phyloP scores from a whole-genome alignment of 1,139 yeast genomes.

The Taphrina confusa region DNA sequence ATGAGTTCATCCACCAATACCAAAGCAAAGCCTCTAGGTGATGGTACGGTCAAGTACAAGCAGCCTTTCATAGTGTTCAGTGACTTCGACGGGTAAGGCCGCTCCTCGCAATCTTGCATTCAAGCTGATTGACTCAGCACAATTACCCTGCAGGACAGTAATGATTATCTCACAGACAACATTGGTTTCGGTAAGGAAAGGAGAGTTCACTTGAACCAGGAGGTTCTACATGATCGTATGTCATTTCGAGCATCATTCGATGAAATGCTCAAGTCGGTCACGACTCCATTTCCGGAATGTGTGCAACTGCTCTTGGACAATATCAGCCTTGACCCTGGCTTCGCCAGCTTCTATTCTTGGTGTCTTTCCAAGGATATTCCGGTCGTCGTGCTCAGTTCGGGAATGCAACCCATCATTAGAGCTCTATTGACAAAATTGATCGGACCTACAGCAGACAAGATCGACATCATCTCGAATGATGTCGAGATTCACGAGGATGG shows the following conservation, averaged over 20 bases:
- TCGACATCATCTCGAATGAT: conserved; percentile 80
- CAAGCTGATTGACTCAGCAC: conserved; percentile 12
- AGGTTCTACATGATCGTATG: conserved; percentile 66
- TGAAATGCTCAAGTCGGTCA: conserved; percentile 77
- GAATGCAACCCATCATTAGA: conserved; percentile 87
- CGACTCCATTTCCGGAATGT: conserved; percentile 79
- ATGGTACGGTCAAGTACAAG: conserved; percentile 32
- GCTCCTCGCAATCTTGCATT: neutral
- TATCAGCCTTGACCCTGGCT: conserved; percentile 85
- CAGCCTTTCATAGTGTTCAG: conserved; percentile 35
- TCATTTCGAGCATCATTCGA: conserved; percentile 80
- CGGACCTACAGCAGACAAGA: conserved; percentile 68
- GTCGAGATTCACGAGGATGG: conserved; percentile 60
- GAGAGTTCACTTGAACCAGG: conserved; percentile 68
- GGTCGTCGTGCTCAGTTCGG: conserved; percentile 73
- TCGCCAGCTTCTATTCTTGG: conserved; percentile 78
- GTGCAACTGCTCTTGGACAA: conserved; percentile 56
- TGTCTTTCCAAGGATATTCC: conserved; percentile 71
- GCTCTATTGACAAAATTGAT: conserved; percentile 72
- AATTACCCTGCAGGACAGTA: conserved; percentile 52
- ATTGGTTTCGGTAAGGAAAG: conserved; percentile 83
- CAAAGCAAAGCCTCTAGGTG: conserved; percentile 24
- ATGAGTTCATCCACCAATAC: neutral
- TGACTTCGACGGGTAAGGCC: conserved; percentile 35
- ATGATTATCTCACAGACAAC: conserved; percentile 48